Percentiles rank a stretch among this genome's conserved stretches.
Evolutionary conservation across 2,329 filamentous ascomycete genomes (phyloP).

Genomic region (Phaeosphaeriaceae sp.): DNA sequence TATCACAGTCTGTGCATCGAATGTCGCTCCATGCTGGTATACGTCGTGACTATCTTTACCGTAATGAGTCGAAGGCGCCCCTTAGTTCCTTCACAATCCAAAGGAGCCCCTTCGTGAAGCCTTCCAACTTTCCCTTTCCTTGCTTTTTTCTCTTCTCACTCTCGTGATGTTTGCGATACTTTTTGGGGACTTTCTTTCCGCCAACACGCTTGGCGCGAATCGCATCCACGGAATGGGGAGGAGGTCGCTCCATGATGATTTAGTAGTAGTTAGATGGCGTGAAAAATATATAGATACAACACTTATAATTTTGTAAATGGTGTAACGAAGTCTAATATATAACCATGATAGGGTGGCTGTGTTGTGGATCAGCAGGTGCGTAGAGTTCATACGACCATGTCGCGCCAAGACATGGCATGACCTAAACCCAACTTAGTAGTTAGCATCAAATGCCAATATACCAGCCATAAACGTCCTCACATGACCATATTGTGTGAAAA

Average conservation of each 20-base stretch:
- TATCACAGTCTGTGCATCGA: no score
- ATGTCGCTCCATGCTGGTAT: no score
- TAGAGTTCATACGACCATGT: slow-evolving; percentile 18
- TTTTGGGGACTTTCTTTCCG: slow-evolving; percentile 25
- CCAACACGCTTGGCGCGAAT: slow-evolving; percentile 20
- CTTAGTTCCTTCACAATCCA: slow-evolving; percentile 2
- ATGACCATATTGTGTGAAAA: no score
- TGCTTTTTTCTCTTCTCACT: slow-evolving; percentile 5
- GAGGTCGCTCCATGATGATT: slow-evolving; percentile 10
- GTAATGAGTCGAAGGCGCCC: slow-evolving; percentile 7
- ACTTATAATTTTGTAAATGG: not conserved
- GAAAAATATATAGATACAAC: no score
- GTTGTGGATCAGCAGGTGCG: slow-evolving; percentile 14
- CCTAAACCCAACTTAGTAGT: no score
- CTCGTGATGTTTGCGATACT: slow-evolving; percentile 21
- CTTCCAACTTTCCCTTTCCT: slow-evolving; percentile 15
- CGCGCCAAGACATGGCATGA: slow-evolving; percentile 11
- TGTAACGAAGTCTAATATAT: no score
- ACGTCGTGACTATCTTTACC: no score
- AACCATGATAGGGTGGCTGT: slow-evolving; percentile 1
- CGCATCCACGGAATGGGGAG: slow-evolving; percentile 22
- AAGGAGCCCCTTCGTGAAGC: slow-evolving; percentile 2
- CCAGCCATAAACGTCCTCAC: no score
- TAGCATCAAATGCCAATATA: slow-evolving; percentile 13
- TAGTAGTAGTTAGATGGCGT: no score